phyloP scores from a whole-genome alignment of 2,329 filamentous ascomycete genomes.

The Rhexocercosporidium sp. region DNA sequence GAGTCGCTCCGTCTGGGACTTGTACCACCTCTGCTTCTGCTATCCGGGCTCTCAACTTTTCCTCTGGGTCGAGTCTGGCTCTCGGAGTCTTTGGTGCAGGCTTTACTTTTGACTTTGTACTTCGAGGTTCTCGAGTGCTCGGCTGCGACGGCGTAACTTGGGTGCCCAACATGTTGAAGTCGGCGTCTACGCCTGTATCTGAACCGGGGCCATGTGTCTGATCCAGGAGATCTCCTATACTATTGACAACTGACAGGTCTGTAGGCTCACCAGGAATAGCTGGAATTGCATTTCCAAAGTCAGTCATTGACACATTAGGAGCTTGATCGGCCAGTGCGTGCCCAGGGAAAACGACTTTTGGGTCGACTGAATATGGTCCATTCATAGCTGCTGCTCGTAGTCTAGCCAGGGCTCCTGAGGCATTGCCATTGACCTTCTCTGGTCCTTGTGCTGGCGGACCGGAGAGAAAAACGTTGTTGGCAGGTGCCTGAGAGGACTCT shows the following conservation, averaged over 20 bases:
- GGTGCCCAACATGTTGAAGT: neutral
- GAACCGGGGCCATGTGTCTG: no score
- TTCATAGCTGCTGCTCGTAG: neutral
- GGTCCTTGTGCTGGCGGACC: neutral
- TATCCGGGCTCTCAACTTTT: neutral
- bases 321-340: neutral
- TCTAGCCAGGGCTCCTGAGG: neutral
- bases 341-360: neutral
- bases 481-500: neutral
- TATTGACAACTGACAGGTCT: neutral
- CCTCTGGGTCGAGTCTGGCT: neutral
- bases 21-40: conserved; percentile 22
- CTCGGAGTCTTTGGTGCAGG: neutral
- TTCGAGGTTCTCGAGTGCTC: neutral
- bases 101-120: neutral
- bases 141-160: neutral
- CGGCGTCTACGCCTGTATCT: neutral
- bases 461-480: neutral
- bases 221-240: neutral
- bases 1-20: conserved; percentile 24
- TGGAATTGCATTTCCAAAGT: neutral
- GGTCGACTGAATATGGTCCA: neutral
- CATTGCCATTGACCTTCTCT: neutral
- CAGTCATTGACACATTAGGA: neutral
- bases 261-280: neutral